These are phyloP conservation scores for Phytopythium boreale DNA, from an alignment of 352 stramenopile species.

Conservation along the genomic window DNA sequence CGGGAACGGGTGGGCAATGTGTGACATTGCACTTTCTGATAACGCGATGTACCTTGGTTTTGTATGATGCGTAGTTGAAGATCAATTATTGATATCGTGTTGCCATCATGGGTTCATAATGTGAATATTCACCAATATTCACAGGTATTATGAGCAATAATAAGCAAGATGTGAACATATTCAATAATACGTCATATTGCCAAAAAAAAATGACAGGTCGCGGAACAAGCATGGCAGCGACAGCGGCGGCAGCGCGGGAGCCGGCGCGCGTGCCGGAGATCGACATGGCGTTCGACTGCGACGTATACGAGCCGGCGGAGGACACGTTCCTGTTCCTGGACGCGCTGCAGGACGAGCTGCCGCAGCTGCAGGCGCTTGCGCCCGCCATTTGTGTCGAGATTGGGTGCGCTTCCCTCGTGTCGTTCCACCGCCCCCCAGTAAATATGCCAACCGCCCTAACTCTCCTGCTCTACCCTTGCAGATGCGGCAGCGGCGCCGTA, in stretches of 20 bases:
- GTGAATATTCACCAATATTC: no score
- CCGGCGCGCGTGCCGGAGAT: conserved; percentile 58
- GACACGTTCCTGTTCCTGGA: conserved; percentile 98
- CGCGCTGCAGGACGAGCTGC: conserved; percentile 88
- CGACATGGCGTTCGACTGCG: conserved; percentile 72
- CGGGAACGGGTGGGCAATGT: no score
- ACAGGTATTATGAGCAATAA: no score
- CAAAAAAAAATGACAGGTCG: no score
- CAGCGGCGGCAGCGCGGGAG: neutral
- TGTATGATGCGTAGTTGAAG: no score
- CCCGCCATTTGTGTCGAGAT: conserved; percentile 88
- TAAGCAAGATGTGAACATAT: no score
- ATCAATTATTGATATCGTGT: no score
- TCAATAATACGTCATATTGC: no score
- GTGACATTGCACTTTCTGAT: no score
- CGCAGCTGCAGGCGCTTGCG: conserved; percentile 45
- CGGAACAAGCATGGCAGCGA: conserved; percentile 12
- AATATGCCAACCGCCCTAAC: no score
- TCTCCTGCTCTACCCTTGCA: conserved; percentile 9
- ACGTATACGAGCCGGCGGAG: conserved; percentile 97
- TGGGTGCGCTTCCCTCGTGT: conserved; percentile 35
- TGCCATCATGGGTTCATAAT: no score
- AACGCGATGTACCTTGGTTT: no score
- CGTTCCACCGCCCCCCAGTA: neutral
- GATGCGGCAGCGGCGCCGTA: conserved; percentile 60